Conservation (phyloP, 441 rosid species). For the Gossypium gossypioides region DNA sequence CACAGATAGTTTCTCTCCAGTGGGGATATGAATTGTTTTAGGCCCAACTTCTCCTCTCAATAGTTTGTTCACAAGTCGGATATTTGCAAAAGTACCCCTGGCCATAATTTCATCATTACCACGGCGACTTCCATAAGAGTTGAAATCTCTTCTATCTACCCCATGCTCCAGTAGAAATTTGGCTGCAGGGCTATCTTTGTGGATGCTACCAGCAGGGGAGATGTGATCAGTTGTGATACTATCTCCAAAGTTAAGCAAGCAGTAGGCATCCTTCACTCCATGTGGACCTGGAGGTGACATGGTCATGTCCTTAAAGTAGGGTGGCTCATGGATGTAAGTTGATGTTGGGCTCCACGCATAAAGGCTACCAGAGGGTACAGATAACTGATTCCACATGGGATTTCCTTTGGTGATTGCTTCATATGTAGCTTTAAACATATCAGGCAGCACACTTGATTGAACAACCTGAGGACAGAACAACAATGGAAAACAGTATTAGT, state of each 20-base stretch:
- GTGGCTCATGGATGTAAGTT: conserved; percentile 89
- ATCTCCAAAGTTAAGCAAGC: conserved; percentile 81
- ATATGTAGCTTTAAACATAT: conserved; percentile 87
- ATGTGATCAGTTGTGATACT: conserved; percentile 95
- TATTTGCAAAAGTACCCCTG: conserved; percentile 82
- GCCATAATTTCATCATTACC: conserved; percentile 93
- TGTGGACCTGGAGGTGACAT: conserved; percentile 92
- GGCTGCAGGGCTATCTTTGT: conserved; percentile 84
- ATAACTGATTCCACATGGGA: conserved; percentile 83
- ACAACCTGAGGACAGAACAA: conserved; percentile 45
- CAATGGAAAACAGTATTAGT: conserved; percentile 5
- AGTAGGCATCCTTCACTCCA: conserved; percentile 80
- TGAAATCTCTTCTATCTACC: conserved; percentile 72
- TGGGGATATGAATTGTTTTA: conserved; percentile 79
- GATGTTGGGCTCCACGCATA: conserved; percentile 78
- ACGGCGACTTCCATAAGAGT: conserved; percentile 86
- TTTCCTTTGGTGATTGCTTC: conserved; percentile 85
- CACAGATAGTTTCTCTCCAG: conserved; percentile 76
- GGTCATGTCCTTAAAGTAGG: conserved; percentile 83
- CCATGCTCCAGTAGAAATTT: conserved; percentile 73
- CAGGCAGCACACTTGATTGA: conserved; percentile 81
- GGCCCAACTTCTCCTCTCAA: conserved; percentile 91
- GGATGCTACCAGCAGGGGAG: conserved; percentile 94
- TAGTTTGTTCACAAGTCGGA: conserved; percentile 73
- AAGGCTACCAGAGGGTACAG: conserved; percentile 55